Evolutionary conservation across 345 rosid species (phyloP).

Genomic region (Dovyalis caffra): DNA sequence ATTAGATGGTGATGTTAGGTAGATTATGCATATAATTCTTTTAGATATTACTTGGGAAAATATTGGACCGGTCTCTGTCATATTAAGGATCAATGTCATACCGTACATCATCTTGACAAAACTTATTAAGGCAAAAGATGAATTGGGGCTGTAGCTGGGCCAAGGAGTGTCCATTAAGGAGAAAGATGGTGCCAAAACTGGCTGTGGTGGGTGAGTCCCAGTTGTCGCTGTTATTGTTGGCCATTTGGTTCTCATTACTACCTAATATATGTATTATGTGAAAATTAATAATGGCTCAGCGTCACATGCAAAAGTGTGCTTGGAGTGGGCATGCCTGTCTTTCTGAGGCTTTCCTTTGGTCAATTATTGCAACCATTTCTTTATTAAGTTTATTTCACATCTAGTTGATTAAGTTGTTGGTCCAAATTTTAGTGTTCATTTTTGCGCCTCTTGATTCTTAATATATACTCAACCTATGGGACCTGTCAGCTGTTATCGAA

Average conservation of each 20-base stretch:
- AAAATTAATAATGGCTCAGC: not conserved
- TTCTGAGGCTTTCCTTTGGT: not conserved
- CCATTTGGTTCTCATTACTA: constrained; percentile 17
- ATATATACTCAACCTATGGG: not conserved
- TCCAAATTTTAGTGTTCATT: too few species aligned
- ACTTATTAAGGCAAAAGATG: not conserved
- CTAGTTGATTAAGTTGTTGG: too few species aligned
- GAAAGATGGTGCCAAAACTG: constrained; percentile 13
- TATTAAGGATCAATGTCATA: too few species aligned
- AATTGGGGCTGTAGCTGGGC: constrained; percentile 4
- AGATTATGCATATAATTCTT: not conserved
- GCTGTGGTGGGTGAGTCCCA: constrained; percentile 39
- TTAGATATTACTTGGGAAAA: not conserved
- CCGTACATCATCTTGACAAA: constrained; percentile 1
- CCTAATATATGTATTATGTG: not conserved
- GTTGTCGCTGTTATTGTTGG: constrained; percentile 39
- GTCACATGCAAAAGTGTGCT: not conserved
- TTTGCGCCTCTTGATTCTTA: too few species aligned
- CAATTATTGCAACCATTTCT: not conserved
- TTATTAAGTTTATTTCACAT: too few species aligned
- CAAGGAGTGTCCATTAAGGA: not conserved
- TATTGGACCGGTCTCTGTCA: not conserved
- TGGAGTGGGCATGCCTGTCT: not conserved
- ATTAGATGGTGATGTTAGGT: not conserved
- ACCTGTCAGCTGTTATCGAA: not conserved